These are phyloP conservation scores for Raphanus raphanistrum DNA, from an alignment of 345 rosid genomes.

Conservation along the genomic window DNA sequence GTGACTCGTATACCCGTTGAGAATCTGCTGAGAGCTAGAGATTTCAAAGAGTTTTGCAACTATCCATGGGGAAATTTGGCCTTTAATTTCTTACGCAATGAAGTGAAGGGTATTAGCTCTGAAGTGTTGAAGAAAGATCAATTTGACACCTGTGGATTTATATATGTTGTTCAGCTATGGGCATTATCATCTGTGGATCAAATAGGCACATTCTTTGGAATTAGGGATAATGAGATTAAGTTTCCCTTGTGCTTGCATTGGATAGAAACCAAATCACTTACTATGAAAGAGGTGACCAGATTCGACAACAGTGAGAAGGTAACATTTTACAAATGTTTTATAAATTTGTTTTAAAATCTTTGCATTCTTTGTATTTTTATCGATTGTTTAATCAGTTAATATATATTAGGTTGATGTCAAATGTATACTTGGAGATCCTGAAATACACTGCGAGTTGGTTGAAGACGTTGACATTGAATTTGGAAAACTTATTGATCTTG, in stretches of 20 bases:
- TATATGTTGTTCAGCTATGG: too few relatives aligned
- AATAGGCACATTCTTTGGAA: background rate
- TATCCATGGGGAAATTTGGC: background rate
- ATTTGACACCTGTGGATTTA: background rate
- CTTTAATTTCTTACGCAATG: background rate
- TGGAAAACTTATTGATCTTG: background rate
- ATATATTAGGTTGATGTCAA: background rate
- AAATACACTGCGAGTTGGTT: background rate
- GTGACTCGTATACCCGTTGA: background rate
- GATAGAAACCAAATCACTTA: background rate
- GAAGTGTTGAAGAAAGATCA: background rate
- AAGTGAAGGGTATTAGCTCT: background rate
- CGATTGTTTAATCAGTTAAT: background rate
- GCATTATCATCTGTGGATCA: background rate
- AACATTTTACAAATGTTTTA: background rate
- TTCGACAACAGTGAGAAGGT: background rate
- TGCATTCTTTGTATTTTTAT: background rate
- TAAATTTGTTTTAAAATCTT: background rate
- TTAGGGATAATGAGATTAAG: background rate
- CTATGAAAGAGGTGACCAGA: background rate
- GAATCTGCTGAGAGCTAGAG: background rate
- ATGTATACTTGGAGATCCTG: background rate
- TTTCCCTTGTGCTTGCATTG: background rate
- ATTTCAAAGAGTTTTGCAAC: background rate
- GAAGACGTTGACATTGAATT: background rate